Conservation (phyloP, 192 early-diverging fungal genomes). For the Coemansia sp. region DNA sequence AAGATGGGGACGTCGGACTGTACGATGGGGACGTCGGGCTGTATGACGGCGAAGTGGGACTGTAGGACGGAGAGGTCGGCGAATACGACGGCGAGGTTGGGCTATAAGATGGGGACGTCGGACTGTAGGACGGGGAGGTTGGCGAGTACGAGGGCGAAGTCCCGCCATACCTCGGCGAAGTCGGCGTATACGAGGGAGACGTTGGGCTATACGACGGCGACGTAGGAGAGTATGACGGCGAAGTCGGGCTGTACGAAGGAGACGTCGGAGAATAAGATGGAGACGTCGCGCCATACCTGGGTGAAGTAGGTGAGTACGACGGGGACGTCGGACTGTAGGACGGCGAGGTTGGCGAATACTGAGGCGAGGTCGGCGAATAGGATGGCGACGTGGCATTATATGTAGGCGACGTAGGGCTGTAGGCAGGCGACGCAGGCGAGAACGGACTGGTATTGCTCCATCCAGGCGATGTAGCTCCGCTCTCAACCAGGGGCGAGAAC, state of each 20-base stretch:
- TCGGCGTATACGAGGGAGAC: slow-evolving; percentile 74
- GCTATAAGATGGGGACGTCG: slow-evolving; percentile 71
- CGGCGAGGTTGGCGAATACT: slow-evolving; percentile 69
- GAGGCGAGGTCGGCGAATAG: slow-evolving; percentile 69
- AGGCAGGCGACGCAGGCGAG: slow-evolving; percentile 60
- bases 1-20: slow-evolving; percentile 75
- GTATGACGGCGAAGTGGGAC: slow-evolving; percentile 69
- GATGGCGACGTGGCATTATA: slow-evolving; percentile 74
- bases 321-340: slow-evolving; percentile 69
- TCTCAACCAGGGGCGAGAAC: slow-evolving; percentile 84
- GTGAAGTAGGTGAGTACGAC: slow-evolving; percentile 68
- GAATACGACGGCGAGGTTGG: slow-evolving; percentile 74
- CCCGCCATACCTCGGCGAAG: slow-evolving; percentile 75
- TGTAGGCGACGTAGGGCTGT: slow-evolving; percentile 73
- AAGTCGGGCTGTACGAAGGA: slow-evolving; percentile 66
- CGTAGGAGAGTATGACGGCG: slow-evolving; percentile 52
- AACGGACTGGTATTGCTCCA: slow-evolving; percentile 62
- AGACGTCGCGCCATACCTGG: slow-evolving; percentile 66
- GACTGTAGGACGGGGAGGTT: slow-evolving; percentile 60
- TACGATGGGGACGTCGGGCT: slow-evolving; percentile 67
- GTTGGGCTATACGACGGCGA: slow-evolving; percentile 66
- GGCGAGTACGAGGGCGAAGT: slow-evolving; percentile 80
- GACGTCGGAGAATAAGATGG: slow-evolving; percentile 66
- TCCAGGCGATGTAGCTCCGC: slow-evolving; percentile 67
- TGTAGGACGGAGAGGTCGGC: slow-evolving; percentile 66